Evolutionary conservation across 2,329 filamentous ascomycete genomes (phyloP).

Genomic region (Penicillium sp.): DNA sequence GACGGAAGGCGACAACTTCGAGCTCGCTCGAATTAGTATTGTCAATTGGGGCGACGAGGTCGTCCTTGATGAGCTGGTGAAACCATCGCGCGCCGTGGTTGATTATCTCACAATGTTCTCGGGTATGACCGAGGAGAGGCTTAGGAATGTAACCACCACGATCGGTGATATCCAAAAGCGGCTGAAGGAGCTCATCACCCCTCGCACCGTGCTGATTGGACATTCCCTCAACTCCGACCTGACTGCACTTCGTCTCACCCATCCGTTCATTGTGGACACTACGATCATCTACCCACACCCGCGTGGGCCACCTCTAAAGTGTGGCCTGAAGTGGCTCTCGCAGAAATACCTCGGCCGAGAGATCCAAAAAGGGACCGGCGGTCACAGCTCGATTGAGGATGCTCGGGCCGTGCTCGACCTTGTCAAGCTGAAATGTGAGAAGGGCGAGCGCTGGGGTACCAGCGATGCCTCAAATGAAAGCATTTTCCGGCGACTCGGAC

Average conservation of each 20-base stretch:
- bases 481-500: conserved; percentile 75
- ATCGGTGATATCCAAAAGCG: conserved; percentile 75
- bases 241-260: conserved; percentile 75
- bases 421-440: conserved; percentile 92
- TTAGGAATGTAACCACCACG: conserved; percentile 77
- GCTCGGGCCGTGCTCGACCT: conserved; percentile 86
- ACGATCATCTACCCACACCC: conserved; percentile 85
- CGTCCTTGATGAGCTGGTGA: conserved; percentile 85
- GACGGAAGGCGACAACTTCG: conserved; percentile 72
- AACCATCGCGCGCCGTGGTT: conserved; percentile 78
- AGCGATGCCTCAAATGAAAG: conserved; percentile 76
- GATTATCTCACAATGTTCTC: conserved; percentile 91
- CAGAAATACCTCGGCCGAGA: conserved; percentile 81
- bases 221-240: conserved; percentile 54
- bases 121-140: conserved; percentile 82
- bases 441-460: conserved; percentile 79
- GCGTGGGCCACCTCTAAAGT: conserved; percentile 82
- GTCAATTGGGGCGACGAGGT: conserved; percentile 79
- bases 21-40: conserved; percentile 83
- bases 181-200: conserved; percentile 63
- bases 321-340: conserved; percentile 81
- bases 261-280: conserved; percentile 92
- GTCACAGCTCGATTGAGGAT: conserved; percentile 91
- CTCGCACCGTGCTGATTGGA: conserved; percentile 44
- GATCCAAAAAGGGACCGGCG: conserved; percentile 75